Base-by-base conservation (phyloP, 352 stramenopile species). In the Pythium plurisporium region DNA sequence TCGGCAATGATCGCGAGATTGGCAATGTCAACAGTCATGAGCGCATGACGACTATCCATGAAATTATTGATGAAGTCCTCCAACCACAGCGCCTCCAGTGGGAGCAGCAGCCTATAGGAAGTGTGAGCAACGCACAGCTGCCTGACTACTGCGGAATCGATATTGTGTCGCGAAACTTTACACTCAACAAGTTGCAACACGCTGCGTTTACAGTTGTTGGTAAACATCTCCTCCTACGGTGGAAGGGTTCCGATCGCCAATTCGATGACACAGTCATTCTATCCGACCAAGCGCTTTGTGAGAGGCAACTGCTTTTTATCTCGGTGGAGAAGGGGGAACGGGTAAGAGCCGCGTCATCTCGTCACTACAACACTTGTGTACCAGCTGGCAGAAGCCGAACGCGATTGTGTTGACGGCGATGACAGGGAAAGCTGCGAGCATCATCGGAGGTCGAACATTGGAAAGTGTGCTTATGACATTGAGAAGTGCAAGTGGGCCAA, bases 401-500 rank as follows among this genome's bases (percentile, higher is more conserved):
- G 33, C 47, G 6, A 25, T 45, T 11, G 33, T 55, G 3, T 3
- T 44, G 31, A 23, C 43, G 8, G 55, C 44, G 9, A 31, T 62
- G 33, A 62, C 55, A 9, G 55, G 55, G 5, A 62, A 62, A 41
- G 55, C 55, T 12, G 55, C 55, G 4, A 55, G 43, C n/a, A 31
- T 62, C 22, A 37, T 62, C 15, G 30, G 43, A 20, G 55, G 55
- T 22, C 44, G 36, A 27, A 62, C 55, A 12, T 17, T 62, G 0
- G 43, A 22, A 22, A 36, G 29, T 17, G 42, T 62, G 12, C 12
- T 47, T 26, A 48, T 55, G 20, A 37, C 34, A 12, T 23, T 62
- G 12, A 47, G 19, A 26, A 31, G 37, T 15, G 10, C 55, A 30
- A 55, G 10, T 48, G 12, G 36, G 17, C 43, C 29, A 10, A 49